Conservation (phyloP, 2,329 filamentous ascomycete species). For the Botrytis pseudocinerea region DNA sequence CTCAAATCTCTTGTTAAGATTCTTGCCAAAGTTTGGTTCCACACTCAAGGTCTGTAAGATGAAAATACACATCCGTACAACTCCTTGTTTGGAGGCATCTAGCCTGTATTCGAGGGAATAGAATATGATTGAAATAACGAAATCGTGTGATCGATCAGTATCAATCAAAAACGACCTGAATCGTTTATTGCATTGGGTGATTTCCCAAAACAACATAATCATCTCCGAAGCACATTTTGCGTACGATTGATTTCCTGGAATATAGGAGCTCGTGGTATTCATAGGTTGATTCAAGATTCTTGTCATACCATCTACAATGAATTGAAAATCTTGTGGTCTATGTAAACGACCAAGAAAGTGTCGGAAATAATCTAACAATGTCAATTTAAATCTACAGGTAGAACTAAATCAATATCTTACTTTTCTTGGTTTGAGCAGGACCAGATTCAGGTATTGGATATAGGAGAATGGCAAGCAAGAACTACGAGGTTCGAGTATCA, state of each 20-base stretch:
- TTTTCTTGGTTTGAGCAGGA: constrained; percentile 69
- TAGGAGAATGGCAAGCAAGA: constrained; percentile 80
- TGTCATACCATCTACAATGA: constrained; percentile 92
- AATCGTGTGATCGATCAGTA: constrained; percentile 89
- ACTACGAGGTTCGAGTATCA: constrained; percentile 46
- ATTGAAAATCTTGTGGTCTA: constrained; percentile 94
- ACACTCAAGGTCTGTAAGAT: constrained; percentile 92
- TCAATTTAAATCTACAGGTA: constrained; percentile 22
- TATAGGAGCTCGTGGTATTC: constrained; percentile 83
- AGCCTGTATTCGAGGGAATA: constrained; percentile 88
- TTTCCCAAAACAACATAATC: constrained; percentile 97
- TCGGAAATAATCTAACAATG: constrained; percentile 69
- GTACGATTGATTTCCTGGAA: constrained; percentile 77
- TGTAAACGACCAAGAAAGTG: constrained; percentile 81
- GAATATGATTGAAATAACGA: constrained; percentile 85
- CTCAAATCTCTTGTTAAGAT: constrained; percentile 85
- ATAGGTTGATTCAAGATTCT: constrained; percentile 90
- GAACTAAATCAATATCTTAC: constrained; percentile 26
- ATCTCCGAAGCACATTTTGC: constrained; percentile 91
- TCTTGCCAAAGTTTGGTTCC: constrained; percentile 85
- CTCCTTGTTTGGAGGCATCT: constrained; percentile 83
- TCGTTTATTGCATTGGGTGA: constrained; percentile 94
- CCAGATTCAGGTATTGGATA: constrained; percentile 84
- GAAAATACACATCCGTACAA: constrained; percentile 97
- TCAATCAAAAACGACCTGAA: constrained; percentile 97